Evolutionary conservation across 2,329 filamentous ascomycete genomes (phyloP), one percentile per base, ranked within the genome.

Genomic region (Alternaria ethzedia): DNA sequence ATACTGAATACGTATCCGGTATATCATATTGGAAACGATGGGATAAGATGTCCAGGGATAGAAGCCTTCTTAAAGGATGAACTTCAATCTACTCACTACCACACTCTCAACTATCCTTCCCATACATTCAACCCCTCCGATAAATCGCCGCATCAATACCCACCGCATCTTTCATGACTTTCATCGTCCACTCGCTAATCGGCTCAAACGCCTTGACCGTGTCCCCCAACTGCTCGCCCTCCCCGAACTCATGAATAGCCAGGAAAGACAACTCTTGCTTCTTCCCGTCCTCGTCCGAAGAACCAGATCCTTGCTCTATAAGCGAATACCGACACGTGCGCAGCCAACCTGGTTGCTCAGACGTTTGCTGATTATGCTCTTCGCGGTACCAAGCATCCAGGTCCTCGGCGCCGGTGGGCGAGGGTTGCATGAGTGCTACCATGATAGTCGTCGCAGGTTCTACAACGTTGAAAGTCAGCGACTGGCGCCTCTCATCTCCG

Each of bases 341-440:
- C 20, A 66, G 65, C 66, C 69, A 76, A 5, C 71, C 74, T 2
- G 72, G 72, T 57, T 79, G 61, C 41, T 72, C 58, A 5, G 71
- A 74, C 70, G 78, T 77, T 43, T 78, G 73, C 51, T 76, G 61
- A 13, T 78, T 76, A 47, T 78, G 75, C 45, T 79, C 76, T 23
- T 76, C 62, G 6, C 73, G 64, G 47, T 78, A 78, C 75, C 75
- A 77, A 6, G 65, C 65, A 30, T 77, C 74, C 6, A 78, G 59
- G 9, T 78, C 72, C 5, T 43, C 59, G 15, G 70, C 75, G 3
- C 68, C 67, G 7, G 68, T 70, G 5, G 66, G 51, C 5, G 56
- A 20, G 3, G 75, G 73, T 41, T 77, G 68, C 69, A 79, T 75
- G 15, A 72, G 71, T 5, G 75, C 76, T 25, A 71, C 49, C 9